Base-by-base conservation (phyloP, 1,139 yeast species). In the Suzukiozyma palmioleophila region DNA sequence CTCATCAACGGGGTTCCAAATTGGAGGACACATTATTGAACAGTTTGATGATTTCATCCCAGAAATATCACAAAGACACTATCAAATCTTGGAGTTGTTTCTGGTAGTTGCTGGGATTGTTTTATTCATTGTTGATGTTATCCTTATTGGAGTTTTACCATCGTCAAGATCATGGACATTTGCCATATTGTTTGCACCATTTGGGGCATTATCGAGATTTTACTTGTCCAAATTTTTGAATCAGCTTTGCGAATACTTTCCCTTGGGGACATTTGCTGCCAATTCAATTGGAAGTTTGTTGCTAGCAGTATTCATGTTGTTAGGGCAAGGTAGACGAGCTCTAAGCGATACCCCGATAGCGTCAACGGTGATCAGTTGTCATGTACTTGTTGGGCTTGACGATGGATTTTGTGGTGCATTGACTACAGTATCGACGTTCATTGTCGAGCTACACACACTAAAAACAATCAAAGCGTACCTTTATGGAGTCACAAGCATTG, bases 401-500 rank as follows among this genome's bases (percentile, higher is more conserved):
- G 75, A 77, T 47, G 96, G 96, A 0, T 83, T 80, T 45, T 83
- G 94, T 54, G 96, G 95, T 0, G 72, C 80, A 3, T 59, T 86
- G 35, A 80, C 92, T 28, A 89, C 96, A 0, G 77, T 86, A 28
- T 81, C 89, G 41, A 83, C 96, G 0, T 83, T 88, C 50, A 73
- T 84, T 3, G 78, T 75, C 26, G 96, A 89, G 55, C 57, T 86
- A 32, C 67, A 67, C 47, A 65, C 64, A 0, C 51, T 81, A 10
- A 48, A 51, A 12, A 46, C 57, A 2, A 8, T 33, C 1, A 39
- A 60, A 52, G 47, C 70, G 2, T 76, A 75, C 49, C 38, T 50
- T 2, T 79, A 79, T 49, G 76, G 68, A 0, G 18, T 55, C 4
- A 36, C 45, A 0, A 69, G 79, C 15, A 47, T 79, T 2, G 43